Base-by-base conservation (phyloP, 23 red algal genomes). In the Agarophyton chilense region DNA sequence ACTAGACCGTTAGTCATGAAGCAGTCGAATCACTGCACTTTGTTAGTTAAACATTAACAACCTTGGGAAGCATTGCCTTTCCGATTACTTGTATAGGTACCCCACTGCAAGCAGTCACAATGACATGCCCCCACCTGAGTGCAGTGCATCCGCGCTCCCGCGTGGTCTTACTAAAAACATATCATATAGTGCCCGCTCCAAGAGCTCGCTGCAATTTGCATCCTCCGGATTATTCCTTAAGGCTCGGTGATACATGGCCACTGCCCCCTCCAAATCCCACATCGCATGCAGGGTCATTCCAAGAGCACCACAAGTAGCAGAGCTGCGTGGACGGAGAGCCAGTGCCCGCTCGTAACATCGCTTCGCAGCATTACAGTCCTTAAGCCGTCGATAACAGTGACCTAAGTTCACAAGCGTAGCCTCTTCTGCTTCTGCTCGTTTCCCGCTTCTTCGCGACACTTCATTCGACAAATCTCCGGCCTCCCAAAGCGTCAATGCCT, bases 241-340 rank as follows among this genome's bases (percentile, higher is more conserved):
- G 18, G 88, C 88, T 28, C 88, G 76, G 39, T 91, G 88, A 71
- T 91, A 91, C 88, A 91, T 91, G 36, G 61, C 77, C 5, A 82
- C 61, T 3, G 88, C 88, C 11, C 57, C 61, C 10, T 81, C 60
- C 39, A 81, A 53, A 75, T 81, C 88, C 31, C 32, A 36, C 76
- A 82, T 82, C 1, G 88, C 75, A 72, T 91, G 88, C 24, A 91
- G 47, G 16, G 88, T 91, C 88, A 91, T 91, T 44, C 88, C 88
- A 2, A 91, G 60, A 42, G 88, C 88, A 11, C 54, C 63, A 44
- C 88, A 91, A 18, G 88, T 91, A 24, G 36, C 44, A 17, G 75
- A 58, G 26, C 72, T 79, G 26, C 88, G 74, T 26, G 88, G 88
- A n/a, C 65, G 75, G 10, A 91, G 42, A 50, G 65, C 63, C 26